Base-by-base conservation (phyloP, 202 grass and related monocot species). In the Cymbopogon flexuosus region DNA sequence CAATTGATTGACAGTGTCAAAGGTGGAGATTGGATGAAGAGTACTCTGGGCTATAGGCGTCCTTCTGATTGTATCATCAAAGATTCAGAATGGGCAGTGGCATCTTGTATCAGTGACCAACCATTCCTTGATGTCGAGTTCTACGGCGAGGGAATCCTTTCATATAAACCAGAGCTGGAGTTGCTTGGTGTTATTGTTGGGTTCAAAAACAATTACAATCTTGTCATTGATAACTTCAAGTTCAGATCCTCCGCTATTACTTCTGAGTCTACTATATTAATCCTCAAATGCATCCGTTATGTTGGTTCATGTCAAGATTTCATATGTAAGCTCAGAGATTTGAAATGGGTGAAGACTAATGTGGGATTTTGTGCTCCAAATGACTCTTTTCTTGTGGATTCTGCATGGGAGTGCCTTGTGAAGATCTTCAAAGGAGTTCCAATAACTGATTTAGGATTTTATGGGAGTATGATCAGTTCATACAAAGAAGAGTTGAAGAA, bases 321-420 rank as follows among this genome's bases (percentile, higher is more conserved):
- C 57, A 24, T 86, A 51, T 77, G 13, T 8, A 90, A 86, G 68
- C 29, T 90, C 18, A 88, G 51, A 46, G 66, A 73, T 18, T 35
- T 79, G 22, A 87, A 89, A 76, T 90, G 83, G 77, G 19, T 96
- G 46, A 96, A 85, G 56, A 96, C 93, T 27, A 90, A 67, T 66
- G 49, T 96, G 80, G 93, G 93, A 62, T 86, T 90, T 63, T 35
- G 68, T 78, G 7, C 51, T 79, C 93, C 93, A 40, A n/a, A 70
- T 81, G 70, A n/a, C n/a, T 73, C 88, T 5, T 86, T 90, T 81
- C 65, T 93, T 76, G 78, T 80, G 3, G 35, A 62, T 65, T 52
- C 73, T 16, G 81, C 83, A 66, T 92, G 87, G 87, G 83, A 70
- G 12, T 83, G 83, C 47, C 85, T 90, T 35, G 29, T 87, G 3